phyloP scores from a whole-genome alignment of 2,329 filamentous ascomycete species.

The Daldinia sp. region DNA sequence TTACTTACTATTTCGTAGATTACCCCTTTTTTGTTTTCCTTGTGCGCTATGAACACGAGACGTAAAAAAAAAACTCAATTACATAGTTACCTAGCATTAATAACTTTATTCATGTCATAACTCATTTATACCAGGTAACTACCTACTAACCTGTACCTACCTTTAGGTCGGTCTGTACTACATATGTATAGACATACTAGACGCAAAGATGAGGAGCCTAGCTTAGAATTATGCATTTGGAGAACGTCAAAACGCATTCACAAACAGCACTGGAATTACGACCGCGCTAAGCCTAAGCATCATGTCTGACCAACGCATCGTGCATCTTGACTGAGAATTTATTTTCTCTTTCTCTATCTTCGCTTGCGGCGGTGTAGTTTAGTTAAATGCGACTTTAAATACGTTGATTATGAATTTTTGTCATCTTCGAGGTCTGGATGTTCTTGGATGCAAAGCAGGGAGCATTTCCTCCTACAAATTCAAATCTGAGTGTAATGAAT shows the following conservation, averaged over 20 bases:
- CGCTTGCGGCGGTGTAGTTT: slow-evolving; percentile 29
- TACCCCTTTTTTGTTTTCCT: background rate
- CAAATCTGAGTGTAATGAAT: too few species aligned
- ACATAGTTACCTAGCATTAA: background rate
- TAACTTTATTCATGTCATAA: background rate
- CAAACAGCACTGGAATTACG: background rate
- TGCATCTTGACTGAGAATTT: background rate
- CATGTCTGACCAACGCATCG: slow-evolving; percentile 4
- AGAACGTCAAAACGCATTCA: background rate
- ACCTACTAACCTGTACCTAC: background rate
- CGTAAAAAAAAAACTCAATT: background rate
- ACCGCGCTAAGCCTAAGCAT: slow-evolving; percentile 1
- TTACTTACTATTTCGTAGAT: background rate
- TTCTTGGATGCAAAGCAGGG: background rate
- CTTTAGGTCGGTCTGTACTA: too few species aligned
- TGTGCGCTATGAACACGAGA: background rate
- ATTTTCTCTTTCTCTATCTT: slow-evolving; percentile 13
- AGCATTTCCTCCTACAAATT: background rate
- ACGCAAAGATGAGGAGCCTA: background rate
- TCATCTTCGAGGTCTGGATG: background rate
- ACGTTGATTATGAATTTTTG: slow-evolving; percentile 14
- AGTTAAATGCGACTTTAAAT: slow-evolving; percentile 18
- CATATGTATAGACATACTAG: too few species aligned
- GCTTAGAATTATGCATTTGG: slow-evolving; percentile 3
- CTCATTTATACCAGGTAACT: background rate